phyloP scores from a whole-genome alignment of 2,329 filamentous ascomycete genomes.

The Colletotrichum sp. region DNA sequence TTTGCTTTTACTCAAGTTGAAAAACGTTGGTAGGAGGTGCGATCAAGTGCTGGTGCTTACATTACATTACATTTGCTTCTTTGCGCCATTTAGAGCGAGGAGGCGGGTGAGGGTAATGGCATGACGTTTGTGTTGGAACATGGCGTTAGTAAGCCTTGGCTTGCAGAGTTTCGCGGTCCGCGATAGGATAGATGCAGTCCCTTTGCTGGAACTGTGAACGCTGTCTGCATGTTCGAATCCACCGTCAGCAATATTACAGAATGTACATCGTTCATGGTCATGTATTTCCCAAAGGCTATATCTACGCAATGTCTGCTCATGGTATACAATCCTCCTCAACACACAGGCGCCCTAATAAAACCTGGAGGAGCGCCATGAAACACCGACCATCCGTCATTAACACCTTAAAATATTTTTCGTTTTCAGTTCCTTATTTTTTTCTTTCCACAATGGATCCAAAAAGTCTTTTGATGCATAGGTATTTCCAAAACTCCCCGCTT shows the following conservation, averaged over 20 bases:
- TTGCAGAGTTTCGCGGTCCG: neutral
- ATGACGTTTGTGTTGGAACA: neutral
- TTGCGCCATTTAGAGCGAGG: neutral
- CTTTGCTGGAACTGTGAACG: neutral
- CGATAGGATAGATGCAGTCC: neutral
- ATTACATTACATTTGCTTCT: neutral
- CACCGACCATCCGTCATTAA: neutral
- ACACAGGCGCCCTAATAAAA: neutral
- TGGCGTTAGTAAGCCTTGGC: constrained; percentile 11
- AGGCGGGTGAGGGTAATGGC: neutral
- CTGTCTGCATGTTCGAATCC: neutral
- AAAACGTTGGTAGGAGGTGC: neutral
- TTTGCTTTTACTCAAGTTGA: neutral
- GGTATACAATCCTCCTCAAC: neutral
- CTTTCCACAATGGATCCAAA: neutral
- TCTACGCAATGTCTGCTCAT: neutral
- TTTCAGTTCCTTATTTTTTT: neutral
- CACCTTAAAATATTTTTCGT: neutral
- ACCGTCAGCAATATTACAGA: neutral
- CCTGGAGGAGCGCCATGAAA: neutral
- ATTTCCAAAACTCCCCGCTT: neutral
- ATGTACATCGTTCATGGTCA: neutral
- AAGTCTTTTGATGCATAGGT: neutral
- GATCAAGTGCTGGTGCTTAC: neutral
- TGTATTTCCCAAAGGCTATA: neutral